A percentile compares a stretch with the other conserved stretches of the same genome.
phyloP scores from a whole-genome alignment of 805 yeast species.

The Cyberlindnera veronae region DNA sequence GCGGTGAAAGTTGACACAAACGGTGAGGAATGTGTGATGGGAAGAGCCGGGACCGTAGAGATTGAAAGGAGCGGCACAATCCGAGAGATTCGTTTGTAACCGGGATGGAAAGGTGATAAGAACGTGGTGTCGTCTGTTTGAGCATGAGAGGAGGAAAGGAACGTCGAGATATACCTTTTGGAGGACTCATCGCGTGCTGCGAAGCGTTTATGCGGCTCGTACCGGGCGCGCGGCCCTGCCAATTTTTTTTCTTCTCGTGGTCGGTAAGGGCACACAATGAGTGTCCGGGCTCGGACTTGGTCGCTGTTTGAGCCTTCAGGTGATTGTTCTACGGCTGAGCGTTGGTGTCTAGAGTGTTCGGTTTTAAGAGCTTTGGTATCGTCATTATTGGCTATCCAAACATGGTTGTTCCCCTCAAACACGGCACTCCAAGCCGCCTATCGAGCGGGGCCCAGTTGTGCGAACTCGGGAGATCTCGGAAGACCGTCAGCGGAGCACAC shows the following conservation, averaged over 20 bases:
- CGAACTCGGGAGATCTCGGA: not conserved
- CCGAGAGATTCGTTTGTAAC: not conserved
- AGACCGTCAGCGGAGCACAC: not conserved
- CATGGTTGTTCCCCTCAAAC: not conserved
- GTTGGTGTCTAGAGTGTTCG: too few relatives aligned
- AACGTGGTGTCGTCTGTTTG: not conserved
- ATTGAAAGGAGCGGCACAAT: too few relatives aligned
- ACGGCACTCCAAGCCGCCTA: not conserved
- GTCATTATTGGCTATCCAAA: too few relatives aligned
- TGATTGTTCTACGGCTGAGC: too few relatives aligned
- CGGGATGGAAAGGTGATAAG: slow-evolving; percentile 3
- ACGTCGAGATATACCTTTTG: slow-evolving; percentile 1
- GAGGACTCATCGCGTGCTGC: not conserved
- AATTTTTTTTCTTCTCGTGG: slow-evolving; percentile 1
- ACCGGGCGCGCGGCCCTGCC: slow-evolving; percentile 8
- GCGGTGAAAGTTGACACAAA: not conserved
- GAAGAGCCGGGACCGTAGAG: not conserved
- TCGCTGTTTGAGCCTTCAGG: too few relatives aligned
- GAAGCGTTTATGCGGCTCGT: slow-evolving; percentile 11
- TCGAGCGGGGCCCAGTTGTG: too few relatives aligned
- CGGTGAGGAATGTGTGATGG: not conserved
- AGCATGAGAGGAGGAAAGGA: slow-evolving; percentile 5
- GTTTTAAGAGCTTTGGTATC: too few relatives aligned
- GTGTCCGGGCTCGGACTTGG: not conserved
- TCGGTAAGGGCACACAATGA: slow-evolving; percentile 1